Conservation (phyloP, 2,329 filamentous ascomycete species). For the Penicillium psychrosexuale region DNA sequence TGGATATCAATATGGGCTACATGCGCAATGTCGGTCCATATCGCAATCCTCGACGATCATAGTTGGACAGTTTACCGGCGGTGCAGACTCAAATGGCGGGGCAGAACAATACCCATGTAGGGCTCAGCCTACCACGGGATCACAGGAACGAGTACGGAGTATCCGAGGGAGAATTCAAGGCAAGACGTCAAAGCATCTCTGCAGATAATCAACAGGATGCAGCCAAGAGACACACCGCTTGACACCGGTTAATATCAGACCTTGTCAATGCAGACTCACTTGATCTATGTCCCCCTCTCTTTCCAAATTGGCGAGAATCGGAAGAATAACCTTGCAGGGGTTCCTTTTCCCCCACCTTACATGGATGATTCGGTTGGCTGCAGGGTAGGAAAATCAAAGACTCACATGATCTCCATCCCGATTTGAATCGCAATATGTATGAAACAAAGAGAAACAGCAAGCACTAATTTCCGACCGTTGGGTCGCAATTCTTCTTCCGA, state of each 20-base stretch:
- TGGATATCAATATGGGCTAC: slow-evolving; percentile 23
- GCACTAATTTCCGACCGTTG: not conserved
- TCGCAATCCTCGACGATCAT: slow-evolving; percentile 11
- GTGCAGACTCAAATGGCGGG: slow-evolving; percentile 22
- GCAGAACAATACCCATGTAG: slow-evolving; percentile 11
- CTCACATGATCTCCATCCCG: slow-evolving; percentile 11
- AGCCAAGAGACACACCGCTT: slow-evolving; percentile 27
- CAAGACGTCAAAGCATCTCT: slow-evolving; percentile 2
- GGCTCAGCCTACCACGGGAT: not conserved
- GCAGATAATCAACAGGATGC: slow-evolving; percentile 11
- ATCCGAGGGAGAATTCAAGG: not conserved
- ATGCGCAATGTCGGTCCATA: slow-evolving; percentile 15
- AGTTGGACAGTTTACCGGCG: slow-evolving; percentile 17
- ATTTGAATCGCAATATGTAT: slow-evolving; percentile 7
- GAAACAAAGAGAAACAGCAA: not conserved
- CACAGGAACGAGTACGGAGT: slow-evolving; percentile 5
- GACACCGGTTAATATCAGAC: slow-evolving; percentile 3
- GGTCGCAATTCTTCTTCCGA: slow-evolving; percentile 25
- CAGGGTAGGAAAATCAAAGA: slow-evolving; percentile 13
- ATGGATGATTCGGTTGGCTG: slow-evolving; percentile 20
- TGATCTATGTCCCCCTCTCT: slow-evolving; percentile 1
- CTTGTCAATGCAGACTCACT: slow-evolving; percentile 4
- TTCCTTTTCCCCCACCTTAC: not conserved
- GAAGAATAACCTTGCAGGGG: slow-evolving; percentile 5
- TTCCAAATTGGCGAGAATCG: slow-evolving; percentile 10